Evolutionary conservation across 2,329 filamentous ascomycete species (phyloP), one percentile per base, ranked within the genome.

Genomic region (Penicillium glabrum): DNA sequence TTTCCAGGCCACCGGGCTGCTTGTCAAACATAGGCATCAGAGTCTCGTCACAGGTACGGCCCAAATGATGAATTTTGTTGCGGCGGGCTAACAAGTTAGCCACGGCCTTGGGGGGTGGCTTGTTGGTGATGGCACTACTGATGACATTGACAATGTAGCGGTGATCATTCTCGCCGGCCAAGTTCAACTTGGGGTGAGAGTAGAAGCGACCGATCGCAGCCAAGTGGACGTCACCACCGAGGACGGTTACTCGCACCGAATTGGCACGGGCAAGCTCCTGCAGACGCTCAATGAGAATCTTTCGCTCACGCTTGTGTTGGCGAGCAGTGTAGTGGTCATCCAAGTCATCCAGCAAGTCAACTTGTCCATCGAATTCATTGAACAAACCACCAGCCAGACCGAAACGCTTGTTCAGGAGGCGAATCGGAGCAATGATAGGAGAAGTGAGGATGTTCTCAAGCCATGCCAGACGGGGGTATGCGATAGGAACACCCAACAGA

Each of bases 381-480:
- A 98, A 96, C 45, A 97, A 80, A 51, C 87, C 86, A 48, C 92
- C 93, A 5, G 89, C 89, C 45, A 96, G 77, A 55, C 93, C 93
- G 64, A 98, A 96, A 26, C 93, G 86, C 72, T 93, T 90, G 79
- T 96, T 95, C 66, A 97, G 73, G 61, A 98, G 88, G 69, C 92
- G 93, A 70, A 97, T 86, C 0, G 93, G 92, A 0, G 89, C 92
- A 69, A 97, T 93, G 24, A 97, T 65, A 0, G 93, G 93, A 59
- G 91, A 96, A 16, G 84, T 84, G 65, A 98, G 85, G 56, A 97
- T 89, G 69, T 96, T 97, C 72, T 98, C 93, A 5, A 97, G 82
- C 93, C 93, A 97, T n/a, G 93, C 95, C 53, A 97, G 82, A 65
- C 93, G 91, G 1, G 81, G 82, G 61, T 84, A 81, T 1, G 79